Percentiles rank a stretch among this genome's conserved stretches.
These are phyloP conservation scores for Dactylorhiza incarnata DNA, from an alignment of 106 monocot species.

Conservation along the genomic window DNA sequence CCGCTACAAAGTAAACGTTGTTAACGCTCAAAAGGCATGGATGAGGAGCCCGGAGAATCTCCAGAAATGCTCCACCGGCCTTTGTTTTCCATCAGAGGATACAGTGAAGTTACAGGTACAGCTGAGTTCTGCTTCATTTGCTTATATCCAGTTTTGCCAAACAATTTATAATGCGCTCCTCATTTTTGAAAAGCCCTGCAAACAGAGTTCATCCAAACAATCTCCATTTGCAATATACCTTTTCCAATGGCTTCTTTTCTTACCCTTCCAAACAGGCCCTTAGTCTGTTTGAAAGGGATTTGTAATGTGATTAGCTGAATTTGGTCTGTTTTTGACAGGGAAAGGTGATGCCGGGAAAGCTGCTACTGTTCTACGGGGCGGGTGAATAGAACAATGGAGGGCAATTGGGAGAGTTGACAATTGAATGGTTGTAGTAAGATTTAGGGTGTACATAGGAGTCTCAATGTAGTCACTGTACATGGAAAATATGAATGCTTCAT, in stretches of 20 bases:
- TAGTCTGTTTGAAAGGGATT: not conserved
- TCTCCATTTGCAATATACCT: no score
- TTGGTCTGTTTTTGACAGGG: slow-evolving; percentile 26
- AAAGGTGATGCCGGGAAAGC: slow-evolving; percentile 43
- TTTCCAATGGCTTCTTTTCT: no score
- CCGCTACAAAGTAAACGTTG: slow-evolving; percentile 53
- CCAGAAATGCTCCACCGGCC: slow-evolving; percentile 73
- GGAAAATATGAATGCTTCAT: no score
- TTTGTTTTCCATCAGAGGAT: slow-evolving; percentile 33
- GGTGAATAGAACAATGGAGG: slow-evolving; percentile 11
- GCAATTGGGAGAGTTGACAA: not conserved
- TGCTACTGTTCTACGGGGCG: slow-evolving; percentile 65
- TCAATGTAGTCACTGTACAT: no score
- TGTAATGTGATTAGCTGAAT: not conserved
- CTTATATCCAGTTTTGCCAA: no score
- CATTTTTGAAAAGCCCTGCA: no score
- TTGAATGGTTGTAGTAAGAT: not conserved
- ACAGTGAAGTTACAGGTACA: slow-evolving; percentile 38
- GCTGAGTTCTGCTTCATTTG: not conserved
- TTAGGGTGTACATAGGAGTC: not conserved
- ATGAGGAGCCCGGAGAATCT: slow-evolving; percentile 76
- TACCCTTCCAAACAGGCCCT: no score
- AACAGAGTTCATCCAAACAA: no score
- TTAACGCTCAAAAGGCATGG: slow-evolving; percentile 66
- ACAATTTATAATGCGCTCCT: no score